Base-by-base conservation (phyloP, 164 flowering plant genomes). In the Protea cynaroides region DNA sequence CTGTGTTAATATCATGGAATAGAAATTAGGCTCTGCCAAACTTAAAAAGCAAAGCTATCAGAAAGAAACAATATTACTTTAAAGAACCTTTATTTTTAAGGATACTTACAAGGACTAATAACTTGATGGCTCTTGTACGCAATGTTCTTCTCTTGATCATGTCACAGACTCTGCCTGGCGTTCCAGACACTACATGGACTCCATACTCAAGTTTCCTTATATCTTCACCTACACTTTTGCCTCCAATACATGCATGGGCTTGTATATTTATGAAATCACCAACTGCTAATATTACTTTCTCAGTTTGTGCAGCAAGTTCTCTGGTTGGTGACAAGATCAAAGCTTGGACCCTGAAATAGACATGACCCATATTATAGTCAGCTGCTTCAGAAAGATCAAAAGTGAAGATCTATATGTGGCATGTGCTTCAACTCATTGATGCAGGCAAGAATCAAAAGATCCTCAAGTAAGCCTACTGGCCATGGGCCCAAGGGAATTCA, bases 81-180 rank as follows among this genome's bases (percentile, higher is more conserved):
- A 12, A 40, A 1, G 46, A 40, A 3, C 46, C 13, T 40, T 40
- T n/a, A n/a, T n/a, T 40, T 40, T 40, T 40, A 8, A 8, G 13
- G 46, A 40, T 40, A 80, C 94, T 82, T 52, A 86, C 98, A 73
- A 94, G 93, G 71, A 94, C 73, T 29, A 94, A 69, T 51, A 94
- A 61, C 68, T 86, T 94, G 59, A 94, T 91, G n/a, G 87, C 81
- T 75, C 99, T 79, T 8, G 99, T 94, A 11, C 96, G 87, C 49
- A 94, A 71, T 4, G 96, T 82, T 71, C 96, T 85, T 69, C 99
- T 84, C 86, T 91, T 94, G 72, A 94, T 94, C 99, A 94, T 94
- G 64, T 94, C 99, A 75, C 93, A 87, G 18, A 94, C 99, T 78
- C 99, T 82, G n/a, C 99, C 99, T 0, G 99, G 99, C 10, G 99